These are phyloP conservation scores for Aspergillus quadricinctus DNA, from an alignment of 2,329 filamentous ascomycete genomes.

Conservation along the genomic window DNA sequence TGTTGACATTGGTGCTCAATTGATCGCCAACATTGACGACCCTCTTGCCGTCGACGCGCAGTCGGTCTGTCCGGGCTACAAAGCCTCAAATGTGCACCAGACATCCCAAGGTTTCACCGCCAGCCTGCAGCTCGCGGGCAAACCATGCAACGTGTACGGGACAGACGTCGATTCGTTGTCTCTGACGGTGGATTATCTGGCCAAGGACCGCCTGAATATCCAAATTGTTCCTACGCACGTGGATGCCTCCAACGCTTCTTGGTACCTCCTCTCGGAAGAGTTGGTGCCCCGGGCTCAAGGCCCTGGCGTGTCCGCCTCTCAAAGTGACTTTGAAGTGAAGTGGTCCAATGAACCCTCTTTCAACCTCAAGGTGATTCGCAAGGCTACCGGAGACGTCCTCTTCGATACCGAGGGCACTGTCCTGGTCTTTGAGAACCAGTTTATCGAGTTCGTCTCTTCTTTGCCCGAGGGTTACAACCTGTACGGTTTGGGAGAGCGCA, in stretches of 20 bases:
- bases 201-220: slow-evolving; percentile 62
- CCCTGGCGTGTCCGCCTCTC: slow-evolving; percentile 32
- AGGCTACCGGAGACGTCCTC: slow-evolving; percentile 60
- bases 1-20: slow-evolving; percentile 42
- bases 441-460: slow-evolving; percentile 65
- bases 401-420: slow-evolving; percentile 63
- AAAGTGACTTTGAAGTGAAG: slow-evolving; percentile 47
- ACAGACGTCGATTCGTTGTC: slow-evolving; percentile 65
- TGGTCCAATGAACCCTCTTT: slow-evolving; percentile 58
- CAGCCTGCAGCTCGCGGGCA: slow-evolving; percentile 49
- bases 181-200: slow-evolving; percentile 65
- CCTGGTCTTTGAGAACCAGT: slow-evolving; percentile 72
- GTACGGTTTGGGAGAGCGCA: slow-evolving; percentile 70
- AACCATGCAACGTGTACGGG: slow-evolving; percentile 69
- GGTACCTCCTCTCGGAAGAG: slow-evolving; percentile 63
- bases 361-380: slow-evolving; percentile 52
- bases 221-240: slow-evolving; percentile 65
- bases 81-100: slow-evolving; percentile 47
- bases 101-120: slow-evolving; percentile 49
- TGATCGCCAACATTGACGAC: slow-evolving; percentile 62
- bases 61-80: slow-evolving; percentile 59
- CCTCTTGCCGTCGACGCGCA: slow-evolving; percentile 61
- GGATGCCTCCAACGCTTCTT: slow-evolving; percentile 57
- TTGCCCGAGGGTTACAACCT: slow-evolving; percentile 69
- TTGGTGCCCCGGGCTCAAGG: slow-evolving; percentile 55